Percentiles rank a stretch among this genome's conserved stretches.
These are phyloP conservation scores for Ceratocystis cubensis DNA, from an alignment of 2,329 filamentous ascomycete species.

Conservation along the genomic window DNA sequence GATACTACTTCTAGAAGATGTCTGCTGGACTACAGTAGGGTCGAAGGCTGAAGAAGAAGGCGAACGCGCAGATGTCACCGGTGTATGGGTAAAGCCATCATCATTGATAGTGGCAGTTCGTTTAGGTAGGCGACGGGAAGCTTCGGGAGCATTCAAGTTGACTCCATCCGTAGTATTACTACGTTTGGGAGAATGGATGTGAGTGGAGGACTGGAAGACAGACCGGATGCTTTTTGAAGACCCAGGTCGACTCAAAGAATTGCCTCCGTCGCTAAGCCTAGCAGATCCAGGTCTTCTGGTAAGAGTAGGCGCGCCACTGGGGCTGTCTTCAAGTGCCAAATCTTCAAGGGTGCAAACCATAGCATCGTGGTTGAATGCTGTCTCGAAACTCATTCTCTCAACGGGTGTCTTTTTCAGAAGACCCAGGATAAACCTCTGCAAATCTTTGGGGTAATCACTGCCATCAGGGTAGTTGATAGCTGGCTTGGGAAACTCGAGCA, in stretches of 20 bases:
- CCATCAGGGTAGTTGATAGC: constrained; percentile 9
- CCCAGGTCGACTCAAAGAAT: constrained; percentile 9
- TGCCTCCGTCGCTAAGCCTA: not conserved
- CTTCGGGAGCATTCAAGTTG: not conserved
- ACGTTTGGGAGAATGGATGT: constrained; percentile 9
- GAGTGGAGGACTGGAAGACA: constrained; percentile 10
- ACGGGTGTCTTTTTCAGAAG: constrained; percentile 77
- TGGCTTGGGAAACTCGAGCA: constrained; percentile 29
- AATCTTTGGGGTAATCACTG: constrained; percentile 36
- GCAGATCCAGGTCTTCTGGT: constrained; percentile 10
- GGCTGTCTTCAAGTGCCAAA: constrained; percentile 59
- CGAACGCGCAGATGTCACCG: constrained; percentile 18
- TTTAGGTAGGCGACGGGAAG: constrained; percentile 10
- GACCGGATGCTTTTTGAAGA: constrained; percentile 10
- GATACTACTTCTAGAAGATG: constrained; percentile 13
- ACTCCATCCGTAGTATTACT: constrained; percentile 8
- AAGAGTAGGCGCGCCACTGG: constrained; percentile 25
- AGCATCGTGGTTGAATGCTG: constrained; percentile 67
- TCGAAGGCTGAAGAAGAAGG: constrained; percentile 8
- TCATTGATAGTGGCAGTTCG: not conserved
- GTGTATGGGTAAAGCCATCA: constrained; percentile 17
- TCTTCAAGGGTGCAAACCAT: constrained; percentile 67
- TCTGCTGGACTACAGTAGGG: not conserved
- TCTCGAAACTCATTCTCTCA: constrained; percentile 72
- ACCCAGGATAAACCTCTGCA: constrained; percentile 71